phyloP scores from a whole-genome alignment of 2,329 filamentous ascomycete species.

The Aspergillus sp. region DNA sequence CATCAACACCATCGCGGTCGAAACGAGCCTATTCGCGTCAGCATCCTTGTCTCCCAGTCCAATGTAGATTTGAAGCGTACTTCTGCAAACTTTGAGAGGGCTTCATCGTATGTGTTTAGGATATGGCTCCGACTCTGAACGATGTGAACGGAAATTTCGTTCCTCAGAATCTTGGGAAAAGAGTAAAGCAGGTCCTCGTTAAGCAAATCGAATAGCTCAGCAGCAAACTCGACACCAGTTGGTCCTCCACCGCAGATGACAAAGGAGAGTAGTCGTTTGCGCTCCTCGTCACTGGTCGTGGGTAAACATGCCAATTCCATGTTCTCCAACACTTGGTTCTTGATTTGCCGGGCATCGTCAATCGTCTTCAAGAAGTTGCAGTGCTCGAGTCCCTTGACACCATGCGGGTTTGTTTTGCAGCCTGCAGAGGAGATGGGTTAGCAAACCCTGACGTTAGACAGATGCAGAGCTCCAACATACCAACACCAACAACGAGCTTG shows the following conservation, averaged over 20 bases:
- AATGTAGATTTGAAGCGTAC: conserved; percentile 20
- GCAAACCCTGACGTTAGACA: not conserved
- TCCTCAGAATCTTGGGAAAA: conserved; percentile 85
- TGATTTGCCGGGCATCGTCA: conserved; percentile 80
- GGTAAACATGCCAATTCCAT: conserved; percentile 88
- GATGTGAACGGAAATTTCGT: conserved; percentile 94
- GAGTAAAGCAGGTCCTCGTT: conserved; percentile 83
- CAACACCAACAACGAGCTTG: conserved; percentile 87
- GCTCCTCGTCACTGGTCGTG: conserved; percentile 81
- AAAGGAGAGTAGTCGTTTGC: conserved; percentile 81
- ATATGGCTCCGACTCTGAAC: conserved; percentile 95
- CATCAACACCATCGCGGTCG: conserved; percentile 80
- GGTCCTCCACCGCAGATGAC: conserved; percentile 94
- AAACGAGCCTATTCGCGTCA: conserved; percentile 57
- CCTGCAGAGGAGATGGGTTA: conserved; percentile 34
- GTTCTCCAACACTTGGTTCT: conserved; percentile 81
- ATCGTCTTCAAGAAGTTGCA: conserved; percentile 96
- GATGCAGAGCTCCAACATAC: conserved; percentile 26
- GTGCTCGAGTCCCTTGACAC: conserved; percentile 88
- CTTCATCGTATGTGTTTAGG: conserved; percentile 95
- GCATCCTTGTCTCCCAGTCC: not conserved
- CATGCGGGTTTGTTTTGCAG: conserved; percentile 88
- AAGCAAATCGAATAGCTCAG: conserved; percentile 89
- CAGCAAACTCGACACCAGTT: conserved; percentile 95
- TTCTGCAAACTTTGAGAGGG: conserved; percentile 86